Evolutionary conservation across 768 basidiomycete species (phyloP), one percentile per base, ranked within the genome.

Genomic region (Dacryopinax primogenitus): DNA sequence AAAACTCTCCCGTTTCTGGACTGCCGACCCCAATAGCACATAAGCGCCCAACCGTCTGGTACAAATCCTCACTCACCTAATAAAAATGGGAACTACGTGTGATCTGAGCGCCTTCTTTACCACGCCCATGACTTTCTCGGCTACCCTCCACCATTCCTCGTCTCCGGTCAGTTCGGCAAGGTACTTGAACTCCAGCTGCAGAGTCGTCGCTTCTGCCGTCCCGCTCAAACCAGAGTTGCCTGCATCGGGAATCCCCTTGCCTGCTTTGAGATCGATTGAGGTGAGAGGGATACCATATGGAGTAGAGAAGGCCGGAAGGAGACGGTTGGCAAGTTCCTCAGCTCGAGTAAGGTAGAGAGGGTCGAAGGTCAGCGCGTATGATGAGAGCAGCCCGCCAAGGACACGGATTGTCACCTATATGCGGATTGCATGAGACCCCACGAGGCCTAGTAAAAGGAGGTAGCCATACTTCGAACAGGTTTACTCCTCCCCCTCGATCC

Each of bases 161-260:
- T 94, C 83, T 12, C 82, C 88, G 0, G 90, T 91, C 45, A 96
- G 73, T 66, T 84, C 74, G 62, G 84, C 84, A n/a, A 98, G 78
- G 73, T 96, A 95, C 69, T 86, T 83, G 72, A 97, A 85, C 74
- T 96, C 94, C 21, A 98, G 82, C 74, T 96, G 92, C 26, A 95
- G 76, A 0, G 90, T 94, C 7, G 86, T 83, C n/a, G 85, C 86
- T 72, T 97, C 94, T 0, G 94, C 90, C 12, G 90, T 86, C 69
- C 86, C 87, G 61, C 87, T 83, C 15, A 88, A 74, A 0, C 82
- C 83, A 1, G 78, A 76, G 66, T 84, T 84, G 65, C 85, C 84
- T 0, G 45, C 67, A 66, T 89, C 84, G 0, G 82, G 78, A 3
- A 85, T 78, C 0, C 88, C 92, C 68, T 81, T 70, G 12, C 80